Base-by-base conservation (phyloP, 352 stramenopile species). In the Globisporangium iwayamae region DNA sequence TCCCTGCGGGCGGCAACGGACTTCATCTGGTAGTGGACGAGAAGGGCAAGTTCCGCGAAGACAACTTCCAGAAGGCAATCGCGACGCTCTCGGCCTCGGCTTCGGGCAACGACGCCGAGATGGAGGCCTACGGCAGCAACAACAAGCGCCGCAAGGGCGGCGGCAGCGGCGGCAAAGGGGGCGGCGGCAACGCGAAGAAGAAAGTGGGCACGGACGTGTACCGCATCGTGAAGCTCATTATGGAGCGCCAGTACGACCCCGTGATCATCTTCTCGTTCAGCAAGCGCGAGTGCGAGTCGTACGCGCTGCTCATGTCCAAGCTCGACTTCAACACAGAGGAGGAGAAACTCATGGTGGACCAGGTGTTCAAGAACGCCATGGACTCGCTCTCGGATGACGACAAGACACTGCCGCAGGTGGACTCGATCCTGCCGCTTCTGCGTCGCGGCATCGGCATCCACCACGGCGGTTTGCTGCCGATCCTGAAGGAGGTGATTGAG, bases 261-360 rank as follows among this genome's bases (percentile, higher is more conserved):
- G 96, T 98, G 45, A 99, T 99, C 73, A 89, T 99, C 52, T 99
- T 99, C 80, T 98, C 87, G n/a, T 99, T 99, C 71, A 98, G 88
- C 48, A 99, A 99, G 74, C 98, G 97, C 56, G 95, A 99, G 62
- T 99, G 97, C 61, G 97, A 99, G 67, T 65, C 80, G 53, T 98
- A 96, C 68, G 94, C 94, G 13, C 59, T 98, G 57, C 80, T 96
- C 38, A 88, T 98, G 72, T 96, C 95, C 30, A 89, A 96, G 68
- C 83, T 98, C 22, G 93, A 98, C 72, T 99, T 99, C 63, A 99
- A 98, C 66, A 97, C 98, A 51, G 93, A 98, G 46, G 94, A 98
- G 16, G 97, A 99, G 69, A 99, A 99, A 67, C 88, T 98, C 68
- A 93, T 99, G 52, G 97, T 99, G 10, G 81, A 96, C 53, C 85